Percentiles rank a stretch among this genome's conserved stretches.
Conservation (phyloP, 805 yeast genomes). For the Metschnikowia reukaufii region DNA sequence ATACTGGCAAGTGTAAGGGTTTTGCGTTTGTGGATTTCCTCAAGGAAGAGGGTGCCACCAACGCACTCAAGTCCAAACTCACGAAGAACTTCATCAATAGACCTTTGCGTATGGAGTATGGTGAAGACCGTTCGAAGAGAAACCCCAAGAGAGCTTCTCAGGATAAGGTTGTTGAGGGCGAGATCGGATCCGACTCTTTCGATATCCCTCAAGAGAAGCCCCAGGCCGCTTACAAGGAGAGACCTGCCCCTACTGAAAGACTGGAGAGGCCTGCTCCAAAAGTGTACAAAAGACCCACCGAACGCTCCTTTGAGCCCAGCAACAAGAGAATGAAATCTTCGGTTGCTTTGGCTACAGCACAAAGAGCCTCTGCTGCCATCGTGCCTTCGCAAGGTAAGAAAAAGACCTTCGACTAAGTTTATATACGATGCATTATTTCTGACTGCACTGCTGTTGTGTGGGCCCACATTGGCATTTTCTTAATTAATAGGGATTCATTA, state of each 20-base stretch:
- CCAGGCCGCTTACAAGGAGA: conserved; percentile 3
- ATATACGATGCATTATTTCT: too few relatives aligned
- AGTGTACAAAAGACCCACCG: conserved; percentile 17
- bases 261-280: conserved; percentile 13
- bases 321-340: conserved; percentile 69
- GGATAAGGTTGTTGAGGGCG: conserved; percentile 23
- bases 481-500: too few relatives aligned
- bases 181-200: conserved; percentile 4
- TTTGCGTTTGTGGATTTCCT: conserved; percentile 89
- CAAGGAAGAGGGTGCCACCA: conserved; percentile 77
- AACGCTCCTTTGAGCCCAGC: conserved; percentile 21
- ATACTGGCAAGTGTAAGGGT: conserved; percentile 94
- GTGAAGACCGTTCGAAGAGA: conserved; percentile 90
- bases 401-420: conserved; percentile 61
- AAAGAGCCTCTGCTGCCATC: conserved; percentile 84
- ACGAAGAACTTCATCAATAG: conserved; percentile 70
- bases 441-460: too few relatives aligned
- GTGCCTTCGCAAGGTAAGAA: conserved; percentile 91
- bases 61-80: conserved; percentile 71
- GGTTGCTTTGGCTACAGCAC: conserved; percentile 83
- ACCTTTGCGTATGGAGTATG: conserved; percentile 82
- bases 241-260: conserved; percentile 3
- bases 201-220: not conserved
- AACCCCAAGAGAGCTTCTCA: conserved; percentile 43
- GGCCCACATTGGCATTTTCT: too few relatives aligned